Base-by-base conservation (phyloP, 345 rosid species). In the Pistacia vera region DNA sequence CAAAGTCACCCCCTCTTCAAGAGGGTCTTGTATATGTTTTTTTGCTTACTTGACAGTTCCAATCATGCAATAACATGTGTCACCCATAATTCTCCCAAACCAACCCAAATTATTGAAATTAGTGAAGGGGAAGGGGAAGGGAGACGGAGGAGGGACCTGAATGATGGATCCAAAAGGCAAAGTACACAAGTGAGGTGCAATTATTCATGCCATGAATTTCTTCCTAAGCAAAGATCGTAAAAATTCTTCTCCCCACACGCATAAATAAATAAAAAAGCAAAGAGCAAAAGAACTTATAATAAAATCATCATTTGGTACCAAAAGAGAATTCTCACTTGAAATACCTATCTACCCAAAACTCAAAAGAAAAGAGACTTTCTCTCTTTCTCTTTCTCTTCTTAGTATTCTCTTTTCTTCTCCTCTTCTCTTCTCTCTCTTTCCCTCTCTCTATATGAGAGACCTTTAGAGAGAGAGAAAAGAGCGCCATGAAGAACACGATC, bases 131-230 rank as follows among this genome's bases (percentile, higher is more conserved):
- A 62, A 46, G 52, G 25, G 63, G 28, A 62, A 46, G 59, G 38
- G 55, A 56, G 76, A 73, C 60, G 77, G 80, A 71, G 25, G 25
- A 25, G 90, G 89, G 71, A 88, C 92, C 86, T 80, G 80, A 79
- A 80, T 84, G 88, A 93, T 89, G 88, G 81, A 87, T 86, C 88
- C 87, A 81, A 89, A 91, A 91, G 92, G 82, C 84, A 67, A 86
- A 86, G 88, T 90, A 90, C 88, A 80, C 60, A 76, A 77, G 75
- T 7, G 73, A 80, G 91, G 79, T 86, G 91, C 96, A 93, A 95
- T 91, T 88, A 93, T 89, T 93, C 89, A 84, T 88, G 80, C 90
- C 91, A 81, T 88, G 83, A 77, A 86, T 87, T 85, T 86, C 92
- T 79, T 88, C 86, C 84, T 78, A 83, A 82, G 86, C 86, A 70